These are phyloP conservation scores for Mycena latifolia DNA, from an alignment of 768 basidiomycete species.

Conservation along the genomic window DNA sequence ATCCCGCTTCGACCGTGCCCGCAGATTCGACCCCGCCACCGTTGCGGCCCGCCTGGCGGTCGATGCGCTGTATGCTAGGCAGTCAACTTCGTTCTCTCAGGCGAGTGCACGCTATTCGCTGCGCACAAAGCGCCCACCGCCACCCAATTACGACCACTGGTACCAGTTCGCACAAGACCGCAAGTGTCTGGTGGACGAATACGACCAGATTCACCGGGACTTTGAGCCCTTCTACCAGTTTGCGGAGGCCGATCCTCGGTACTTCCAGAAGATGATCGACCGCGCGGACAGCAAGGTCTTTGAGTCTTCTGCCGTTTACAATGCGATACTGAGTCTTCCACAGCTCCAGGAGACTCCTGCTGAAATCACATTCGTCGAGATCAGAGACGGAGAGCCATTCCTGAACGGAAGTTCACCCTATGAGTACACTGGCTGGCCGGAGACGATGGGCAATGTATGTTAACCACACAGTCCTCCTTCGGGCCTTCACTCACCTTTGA, in stretches of 20 bases:
- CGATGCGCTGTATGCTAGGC: not conserved
- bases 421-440: not conserved
- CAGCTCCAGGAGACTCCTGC: not conserved
- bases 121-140: not conserved
- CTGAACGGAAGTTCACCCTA: not conserved
- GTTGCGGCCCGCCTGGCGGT: not conserved
- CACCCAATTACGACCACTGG: slow-evolving; percentile 14
- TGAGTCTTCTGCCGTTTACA: not conserved
- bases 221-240: slow-evolving; percentile 6
- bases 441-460: not conserved
- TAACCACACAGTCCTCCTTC: no score
- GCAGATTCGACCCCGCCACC: no score
- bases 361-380: not conserved
- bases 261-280: not conserved
- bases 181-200: slow-evolving; percentile 6
- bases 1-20: no score
- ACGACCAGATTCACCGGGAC: slow-evolving; percentile 6
- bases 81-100: slow-evolving; percentile 13
- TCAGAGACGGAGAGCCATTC: not conserved
- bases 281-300: not conserved
- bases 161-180: slow-evolving; percentile 11
- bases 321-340: not conserved
- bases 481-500: not conserved
- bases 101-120: slow-evolving; percentile 18
- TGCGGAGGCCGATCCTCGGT: not conserved